Base-by-base conservation (phyloP, 768 basidiomycete genomes). In the Coprinopsis sp. region DNA sequence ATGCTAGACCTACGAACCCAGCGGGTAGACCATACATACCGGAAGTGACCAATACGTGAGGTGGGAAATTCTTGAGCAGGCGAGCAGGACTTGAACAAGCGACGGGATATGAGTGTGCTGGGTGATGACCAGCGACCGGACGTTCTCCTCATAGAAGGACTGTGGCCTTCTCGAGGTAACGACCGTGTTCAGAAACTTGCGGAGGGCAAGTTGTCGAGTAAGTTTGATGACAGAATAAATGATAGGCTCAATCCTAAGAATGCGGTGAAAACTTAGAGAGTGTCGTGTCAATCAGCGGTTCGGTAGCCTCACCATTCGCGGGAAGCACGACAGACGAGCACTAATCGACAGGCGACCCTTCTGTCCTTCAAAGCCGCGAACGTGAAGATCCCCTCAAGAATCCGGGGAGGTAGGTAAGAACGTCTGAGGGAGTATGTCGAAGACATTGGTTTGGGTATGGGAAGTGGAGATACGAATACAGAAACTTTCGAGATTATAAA, bases 211-310 rank as follows among this genome's bases (percentile, higher is more conserved):
- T 18, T 34, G 33, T 11, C 23, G n/a, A 6, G 48, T 36, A 28
- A 49, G 41, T 16, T 42, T 44, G 13, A 49, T 27, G 5, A 28
- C 38, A 8, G 40, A 33, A 36, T 49, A 49, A 27, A 49, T 13
- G 18, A 49, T 49, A 34, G 48, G 48, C 31, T 49, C 48, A 28
- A 44, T 33, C 48, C 48, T 49, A 25, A 14, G 16, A 16, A n/a
- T 12, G 4, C 14, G 7, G 13, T 18, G 2, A 33, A 34, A 8
- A 33, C 25, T 16, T 27, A 39, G 27, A 37, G 30, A 21, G 19
- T 5, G 36, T 16, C 25, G 11, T 19, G 18, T 5, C 3, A 4
- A 30, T 13, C 22, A 6, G 3, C 18, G 13, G 22, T 18, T 24
- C 2, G 21, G 27, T n/a, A 11, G 11, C 23, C 48, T 8, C 31